A percentile compares a stretch with the other conserved stretches of the same genome.
These are phyloP conservation scores for Colletotrichum noveboracense DNA, from an alignment of 2,329 filamentous ascomycete genomes.

Conservation along the genomic window DNA sequence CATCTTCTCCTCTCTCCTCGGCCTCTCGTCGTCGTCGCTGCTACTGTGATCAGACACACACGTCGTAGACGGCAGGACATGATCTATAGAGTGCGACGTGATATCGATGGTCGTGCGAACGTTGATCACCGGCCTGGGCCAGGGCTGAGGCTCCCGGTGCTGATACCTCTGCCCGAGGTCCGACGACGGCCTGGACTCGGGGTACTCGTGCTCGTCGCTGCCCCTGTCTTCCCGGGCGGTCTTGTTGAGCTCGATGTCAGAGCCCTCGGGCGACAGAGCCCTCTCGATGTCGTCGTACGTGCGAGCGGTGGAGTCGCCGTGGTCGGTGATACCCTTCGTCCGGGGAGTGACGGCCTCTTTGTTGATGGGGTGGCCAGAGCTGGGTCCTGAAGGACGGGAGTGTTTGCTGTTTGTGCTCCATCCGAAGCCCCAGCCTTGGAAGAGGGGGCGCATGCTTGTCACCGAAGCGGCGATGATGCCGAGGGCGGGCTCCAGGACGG, in stretches of 20 bases:
- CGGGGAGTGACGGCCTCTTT: not conserved
- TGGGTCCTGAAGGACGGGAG: not conserved
- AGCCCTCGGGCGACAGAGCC: not conserved
- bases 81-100: not conserved
- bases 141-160: not conserved
- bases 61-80: not conserved
- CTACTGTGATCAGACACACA: not conserved
- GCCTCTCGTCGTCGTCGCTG: not conserved
- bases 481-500: slow-evolving; percentile 35
- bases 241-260: slow-evolving; percentile 20
- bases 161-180: slow-evolving; percentile 5
- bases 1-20: not conserved
- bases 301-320: not conserved
- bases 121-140: slow-evolving; percentile 6
- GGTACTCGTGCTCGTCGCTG: not conserved
- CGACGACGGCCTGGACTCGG: slow-evolving; percentile 9
- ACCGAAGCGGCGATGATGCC: slow-evolving; percentile 38
- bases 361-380: not conserved
- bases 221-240: not conserved
- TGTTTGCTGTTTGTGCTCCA: slow-evolving; percentile 15
- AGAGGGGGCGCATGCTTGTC: slow-evolving; percentile 34
- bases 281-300: slow-evolving; percentile 10
- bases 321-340: not conserved
- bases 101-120: slow-evolving; percentile 18
- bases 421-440: slow-evolving; percentile 31